phyloP scores from a whole-genome alignment of 768 basidiomycete species.

The Pulveroboletus sp. region DNA sequence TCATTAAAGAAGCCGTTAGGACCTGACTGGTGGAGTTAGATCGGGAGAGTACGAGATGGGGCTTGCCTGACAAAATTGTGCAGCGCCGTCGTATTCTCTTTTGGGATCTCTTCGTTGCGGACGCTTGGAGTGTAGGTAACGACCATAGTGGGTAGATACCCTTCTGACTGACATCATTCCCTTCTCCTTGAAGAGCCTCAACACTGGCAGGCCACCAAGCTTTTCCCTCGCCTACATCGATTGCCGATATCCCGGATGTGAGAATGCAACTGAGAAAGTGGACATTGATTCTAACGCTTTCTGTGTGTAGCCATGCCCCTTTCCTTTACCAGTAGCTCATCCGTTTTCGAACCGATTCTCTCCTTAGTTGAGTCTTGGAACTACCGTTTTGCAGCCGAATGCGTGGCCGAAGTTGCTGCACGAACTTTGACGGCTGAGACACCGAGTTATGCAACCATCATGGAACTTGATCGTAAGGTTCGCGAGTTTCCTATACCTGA shows the following conservation, averaged over 20 bases:
- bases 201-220: constrained; percentile 66
- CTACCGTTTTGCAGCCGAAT: constrained; percentile 61
- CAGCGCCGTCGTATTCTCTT: constrained; percentile 65
- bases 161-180: constrained; percentile 8
- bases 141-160: not conserved
- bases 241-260: constrained; percentile 51
- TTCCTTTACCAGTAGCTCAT: not conserved
- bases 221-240: constrained; percentile 66
- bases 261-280: constrained; percentile 2
- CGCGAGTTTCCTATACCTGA: constrained; percentile 60
- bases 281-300: constrained; percentile 22
- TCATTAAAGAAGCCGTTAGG: constrained; percentile 6
- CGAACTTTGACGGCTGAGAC: constrained; percentile 61
- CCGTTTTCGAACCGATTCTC: not conserved
- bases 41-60: constrained; percentile 65
- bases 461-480: constrained; percentile 66
- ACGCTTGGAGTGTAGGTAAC: constrained; percentile 57
- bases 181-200: constrained; percentile 47
- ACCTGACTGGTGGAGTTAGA: constrained; percentile 33
- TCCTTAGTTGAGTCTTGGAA: constrained; percentile 54
- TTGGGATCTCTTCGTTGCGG: constrained; percentile 75
- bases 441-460: constrained; percentile 59
- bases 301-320: constrained; percentile 23
- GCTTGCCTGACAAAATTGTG: constrained; percentile 56
- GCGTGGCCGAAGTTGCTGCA: constrained; percentile 58